Percentiles rank a stretch among this genome's conserved stretches.
Evolutionary conservation across 257 asterid genomes (phyloP).

Genomic region (Fraxinus cuspidata): DNA sequence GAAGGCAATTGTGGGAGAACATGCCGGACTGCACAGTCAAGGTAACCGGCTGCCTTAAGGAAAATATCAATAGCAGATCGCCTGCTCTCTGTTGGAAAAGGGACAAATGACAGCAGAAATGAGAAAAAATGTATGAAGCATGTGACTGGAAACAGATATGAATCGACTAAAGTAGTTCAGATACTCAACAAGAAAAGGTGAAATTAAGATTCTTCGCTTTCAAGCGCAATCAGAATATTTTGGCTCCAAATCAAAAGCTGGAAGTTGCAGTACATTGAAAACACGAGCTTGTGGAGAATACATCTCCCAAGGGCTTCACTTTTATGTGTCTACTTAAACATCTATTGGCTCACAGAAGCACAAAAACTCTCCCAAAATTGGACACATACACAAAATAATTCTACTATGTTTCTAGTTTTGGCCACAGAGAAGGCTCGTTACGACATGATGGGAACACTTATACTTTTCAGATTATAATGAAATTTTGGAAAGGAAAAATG

Average conservation of each 20-base stretch:
- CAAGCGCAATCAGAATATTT: neutral
- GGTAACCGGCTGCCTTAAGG: slow-evolving; percentile 95
- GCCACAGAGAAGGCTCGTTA: neutral
- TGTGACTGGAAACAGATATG: neutral
- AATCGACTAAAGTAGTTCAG: neutral
- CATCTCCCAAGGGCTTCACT: neutral
- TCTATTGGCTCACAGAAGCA: neutral
- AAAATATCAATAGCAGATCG: slow-evolving; percentile 86
- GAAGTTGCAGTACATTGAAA: neutral
- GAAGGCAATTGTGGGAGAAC: slow-evolving; percentile 83
- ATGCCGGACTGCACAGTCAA: slow-evolving; percentile 90
- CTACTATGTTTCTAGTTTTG: neutral
- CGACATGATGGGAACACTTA: neutral
- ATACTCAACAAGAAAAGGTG: neutral
- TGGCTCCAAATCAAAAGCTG: neutral
- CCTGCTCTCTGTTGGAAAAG: slow-evolving; percentile 64
- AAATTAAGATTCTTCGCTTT: neutral
- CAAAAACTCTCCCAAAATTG: neutral
- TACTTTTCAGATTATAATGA: neutral
- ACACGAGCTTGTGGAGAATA: neutral
- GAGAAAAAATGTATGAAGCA: slow-evolving; percentile 25
- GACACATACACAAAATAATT: neutral
- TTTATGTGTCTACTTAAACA: neutral
- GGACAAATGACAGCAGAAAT: slow-evolving; percentile 15
- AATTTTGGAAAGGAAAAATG: neutral